Evolutionary conservation across 129 eudicot species (phyloP), one percentile per base, ranked within the genome.

Genomic region (Ambrosia artemisiifolia): DNA sequence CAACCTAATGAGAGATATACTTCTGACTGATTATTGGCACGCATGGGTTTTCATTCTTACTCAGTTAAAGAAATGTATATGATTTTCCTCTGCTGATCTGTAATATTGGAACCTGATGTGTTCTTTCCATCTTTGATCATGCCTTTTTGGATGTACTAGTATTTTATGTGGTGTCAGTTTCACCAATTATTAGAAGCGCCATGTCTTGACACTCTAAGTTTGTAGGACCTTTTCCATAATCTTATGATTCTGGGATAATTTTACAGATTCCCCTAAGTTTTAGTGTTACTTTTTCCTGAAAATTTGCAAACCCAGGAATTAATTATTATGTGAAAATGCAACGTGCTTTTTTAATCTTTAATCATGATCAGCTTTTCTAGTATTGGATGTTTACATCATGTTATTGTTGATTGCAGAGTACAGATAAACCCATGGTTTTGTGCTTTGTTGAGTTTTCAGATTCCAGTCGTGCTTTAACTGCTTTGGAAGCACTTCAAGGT

Each of bases 401-500:
- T 33, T 42, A 66, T 66, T 57, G 47, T 47, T 47, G 7, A 65
- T 16, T 74, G 86, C 92, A 93, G 98, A 79, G 57, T 48, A 92
- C 85, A 50, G 98, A 93, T 73, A 89, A 81, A 81, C 95, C 92
- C 56, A 67, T 69, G 86, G 98, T 93, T 33, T 82, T 93, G 84
- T 93, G 98, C 82, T 93, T 93, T 75, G 95, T 93, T 9, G 98
- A 89, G 81, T 93, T 93, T 64, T 57, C 79, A 53, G 93, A 93
- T 83, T 75, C 96, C 49, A 89, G 82, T 24, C 88, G 91, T 63
- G 98, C 98, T 64, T 81, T 80, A 65, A 87, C 85, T 75, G 98
- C 98, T 73, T 73, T 87, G 86, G 96, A 89, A 76, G 92, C 98
- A 59, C 95, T 93, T 76, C 98, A 89, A 93, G 98, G 98, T 86